Conservation (phyloP, 345 rosid species). For the Mercurialis annua region DNA sequence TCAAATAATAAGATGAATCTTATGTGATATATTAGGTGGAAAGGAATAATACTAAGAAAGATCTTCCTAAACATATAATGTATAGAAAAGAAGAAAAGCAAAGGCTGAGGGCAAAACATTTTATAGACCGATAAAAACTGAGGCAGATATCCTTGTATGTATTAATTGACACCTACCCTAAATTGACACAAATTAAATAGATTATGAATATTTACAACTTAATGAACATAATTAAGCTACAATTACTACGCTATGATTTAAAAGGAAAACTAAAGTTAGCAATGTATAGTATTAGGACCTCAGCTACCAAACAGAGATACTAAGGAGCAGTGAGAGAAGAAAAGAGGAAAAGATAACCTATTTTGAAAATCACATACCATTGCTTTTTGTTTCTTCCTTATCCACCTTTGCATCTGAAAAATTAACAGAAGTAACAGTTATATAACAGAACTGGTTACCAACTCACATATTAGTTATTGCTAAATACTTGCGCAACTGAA, state of each 20-base stretch:
- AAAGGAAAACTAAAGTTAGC: not conserved
- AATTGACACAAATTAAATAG: not conserved
- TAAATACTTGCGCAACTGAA: not conserved
- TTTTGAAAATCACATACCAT: constrained; percentile 34
- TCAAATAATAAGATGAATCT: not conserved
- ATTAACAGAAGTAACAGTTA: constrained; percentile 21
- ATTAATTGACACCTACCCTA: not conserved
- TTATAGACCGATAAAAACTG: not conserved
- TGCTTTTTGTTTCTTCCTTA: constrained; percentile 77
- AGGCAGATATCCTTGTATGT: not conserved
- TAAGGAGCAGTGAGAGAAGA: not conserved
- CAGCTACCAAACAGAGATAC: not conserved
- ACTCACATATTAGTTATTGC: constrained; percentile 1
- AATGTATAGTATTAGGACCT: not conserved
- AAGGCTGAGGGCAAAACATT: not conserved
- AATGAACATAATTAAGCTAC: not conserved
- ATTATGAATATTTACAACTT: not conserved
- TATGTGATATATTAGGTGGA: not conserved
- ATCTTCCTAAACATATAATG: not conserved
- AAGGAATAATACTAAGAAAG: not conserved
- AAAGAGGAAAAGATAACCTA: not conserved
- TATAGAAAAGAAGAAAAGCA: not conserved
- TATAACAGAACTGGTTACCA: not conserved
- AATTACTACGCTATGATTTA: not conserved
- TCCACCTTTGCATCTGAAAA: constrained; percentile 68